Evolutionary conservation across 2,329 filamentous ascomycete species (phyloP).

Genomic region (Myrmaecium sp.): DNA sequence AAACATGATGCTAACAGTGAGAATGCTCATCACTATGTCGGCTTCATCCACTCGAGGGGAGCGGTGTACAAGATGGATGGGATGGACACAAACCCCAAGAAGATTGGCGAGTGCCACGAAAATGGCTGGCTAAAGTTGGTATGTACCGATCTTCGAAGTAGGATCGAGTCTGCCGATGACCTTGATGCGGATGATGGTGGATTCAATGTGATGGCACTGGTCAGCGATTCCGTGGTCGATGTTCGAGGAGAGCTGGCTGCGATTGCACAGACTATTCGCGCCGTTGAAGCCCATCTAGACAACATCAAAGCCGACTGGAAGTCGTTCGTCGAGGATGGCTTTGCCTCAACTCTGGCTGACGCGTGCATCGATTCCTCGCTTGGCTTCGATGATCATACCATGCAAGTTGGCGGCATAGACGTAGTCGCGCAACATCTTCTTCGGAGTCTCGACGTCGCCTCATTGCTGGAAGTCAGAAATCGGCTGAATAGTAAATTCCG

Average conservation of each 20-base stretch:
- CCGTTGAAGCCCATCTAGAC: slow-evolving; percentile 24
- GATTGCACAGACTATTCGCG: slow-evolving; percentile 29
- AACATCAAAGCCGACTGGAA: slow-evolving; percentile 26
- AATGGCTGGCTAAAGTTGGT: slow-evolving; percentile 6
- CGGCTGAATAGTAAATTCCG: slow-evolving; percentile 9
- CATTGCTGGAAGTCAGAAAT: slow-evolving; percentile 9
- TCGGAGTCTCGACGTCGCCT: slow-evolving; percentile 9
- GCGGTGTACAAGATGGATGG: slow-evolving; percentile 83
- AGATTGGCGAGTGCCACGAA: slow-evolving; percentile 32
- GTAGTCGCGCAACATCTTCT: slow-evolving; percentile 7
- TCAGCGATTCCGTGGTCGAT: slow-evolving; percentile 42
- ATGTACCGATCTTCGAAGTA: slow-evolving; percentile 33
- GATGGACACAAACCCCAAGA: slow-evolving; percentile 52
- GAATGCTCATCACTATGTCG: slow-evolving; percentile 73
- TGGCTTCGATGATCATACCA: slow-evolving; percentile 7
- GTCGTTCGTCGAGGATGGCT: slow-evolving; percentile 13
- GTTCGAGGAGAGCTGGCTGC: slow-evolving; percentile 26
- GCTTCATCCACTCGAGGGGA: slow-evolving; percentile 62
- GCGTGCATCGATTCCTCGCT: slow-evolving; percentile 7
- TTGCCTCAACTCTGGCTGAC: slow-evolving; percentile 3
- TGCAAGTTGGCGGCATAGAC: slow-evolving; percentile 7
- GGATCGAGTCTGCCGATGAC: no score
- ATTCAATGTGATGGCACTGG: slow-evolving; percentile 66
- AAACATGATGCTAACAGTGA: slow-evolving; percentile 34
- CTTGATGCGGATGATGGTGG: slow-evolving; percentile 48